phyloP scores from a whole-genome alignment of 352 stramenopile genomes.

The Pythium vanterpoolii region DNA sequence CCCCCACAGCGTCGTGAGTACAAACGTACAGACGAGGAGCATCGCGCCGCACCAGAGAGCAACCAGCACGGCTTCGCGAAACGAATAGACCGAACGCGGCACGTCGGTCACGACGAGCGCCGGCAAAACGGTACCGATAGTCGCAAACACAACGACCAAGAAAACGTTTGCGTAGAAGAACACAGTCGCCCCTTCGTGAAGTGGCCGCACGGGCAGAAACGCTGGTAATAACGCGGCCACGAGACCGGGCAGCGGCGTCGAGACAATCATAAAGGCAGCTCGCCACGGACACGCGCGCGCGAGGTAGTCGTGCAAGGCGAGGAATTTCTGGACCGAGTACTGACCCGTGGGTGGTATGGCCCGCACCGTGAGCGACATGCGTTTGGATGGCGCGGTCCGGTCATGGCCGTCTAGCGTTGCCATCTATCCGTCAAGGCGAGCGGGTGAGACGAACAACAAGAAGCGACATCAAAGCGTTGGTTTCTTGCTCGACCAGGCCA shows the following conservation, averaged over 20 bases:
- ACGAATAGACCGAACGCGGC: neutral
- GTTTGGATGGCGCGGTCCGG: neutral
- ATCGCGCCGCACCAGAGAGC: neutral
- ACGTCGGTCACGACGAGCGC: conserved; percentile 10
- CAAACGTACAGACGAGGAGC: neutral
- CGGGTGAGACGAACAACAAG: no score
- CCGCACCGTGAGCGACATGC: neutral
- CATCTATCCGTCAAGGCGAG: no score
- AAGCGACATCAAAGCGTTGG: no score
- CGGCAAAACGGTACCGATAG: neutral
- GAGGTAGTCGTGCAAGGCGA: conserved; percentile 17
- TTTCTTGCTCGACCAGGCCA: no score
- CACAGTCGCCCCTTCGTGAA: neutral
- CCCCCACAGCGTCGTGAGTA: neutral
- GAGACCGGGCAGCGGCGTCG: conserved; percentile 17
- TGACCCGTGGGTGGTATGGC: neutral
- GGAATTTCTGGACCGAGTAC: conserved; percentile 19
- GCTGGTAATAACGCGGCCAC: conserved; percentile 7
- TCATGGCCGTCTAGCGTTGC: neutral
- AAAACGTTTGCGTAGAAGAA: conserved; percentile 3
- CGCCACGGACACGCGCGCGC: neutral
- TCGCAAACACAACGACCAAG: conserved; percentile 5
- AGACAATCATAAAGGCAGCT: neutral
- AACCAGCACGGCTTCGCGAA: conserved; percentile 5
- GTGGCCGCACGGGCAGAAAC: conserved; percentile 6